Percentiles rank a stretch among this genome's conserved stretches.
Conservation (phyloP, 805 yeast species). For the Scheffersomyces amazonensis region DNA sequence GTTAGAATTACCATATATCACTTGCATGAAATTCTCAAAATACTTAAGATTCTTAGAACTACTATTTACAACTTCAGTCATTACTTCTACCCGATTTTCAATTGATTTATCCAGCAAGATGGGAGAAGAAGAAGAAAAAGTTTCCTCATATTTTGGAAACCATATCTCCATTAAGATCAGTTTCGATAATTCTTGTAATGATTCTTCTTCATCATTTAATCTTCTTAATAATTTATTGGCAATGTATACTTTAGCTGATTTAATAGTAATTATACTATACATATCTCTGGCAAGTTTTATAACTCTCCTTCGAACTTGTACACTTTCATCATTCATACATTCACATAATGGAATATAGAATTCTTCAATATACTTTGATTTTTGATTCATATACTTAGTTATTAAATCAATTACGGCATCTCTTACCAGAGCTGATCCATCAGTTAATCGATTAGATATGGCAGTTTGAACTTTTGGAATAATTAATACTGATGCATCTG, state of each 20-base stretch:
- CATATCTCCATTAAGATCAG: slow-evolving; percentile 24
- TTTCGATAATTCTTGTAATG: slow-evolving; percentile 38
- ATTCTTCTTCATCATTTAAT: slow-evolving; percentile 70
- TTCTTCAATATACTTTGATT: slow-evolving; percentile 44
- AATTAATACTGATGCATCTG: slow-evolving; percentile 50
- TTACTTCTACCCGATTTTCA: no score
- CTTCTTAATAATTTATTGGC: slow-evolving; percentile 52
- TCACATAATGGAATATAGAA: slow-evolving; percentile 50
- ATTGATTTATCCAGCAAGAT: no score
- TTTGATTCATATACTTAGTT: slow-evolving; percentile 41
- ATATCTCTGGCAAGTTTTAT: slow-evolving; percentile 49
- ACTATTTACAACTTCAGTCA: slow-evolving; percentile 35
- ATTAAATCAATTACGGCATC: slow-evolving; percentile 74
- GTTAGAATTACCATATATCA: no score
- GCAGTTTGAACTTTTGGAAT: slow-evolving; percentile 51
- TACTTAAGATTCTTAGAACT: slow-evolving; percentile 33
- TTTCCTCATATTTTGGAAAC: no score
- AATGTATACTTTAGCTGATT: slow-evolving; percentile 38
- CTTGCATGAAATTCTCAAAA: no score
- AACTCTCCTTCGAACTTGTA: slow-evolving; percentile 63
- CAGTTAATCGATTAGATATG: slow-evolving; percentile 50
- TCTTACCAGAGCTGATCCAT: slow-evolving; percentile 67
- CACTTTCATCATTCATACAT: slow-evolving; percentile 55
- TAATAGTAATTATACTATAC: slow-evolving; percentile 29
- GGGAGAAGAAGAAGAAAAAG: no score